Evolutionary conservation across 116 monocot genomes (phyloP).

Genomic region (Zostera marina): DNA sequence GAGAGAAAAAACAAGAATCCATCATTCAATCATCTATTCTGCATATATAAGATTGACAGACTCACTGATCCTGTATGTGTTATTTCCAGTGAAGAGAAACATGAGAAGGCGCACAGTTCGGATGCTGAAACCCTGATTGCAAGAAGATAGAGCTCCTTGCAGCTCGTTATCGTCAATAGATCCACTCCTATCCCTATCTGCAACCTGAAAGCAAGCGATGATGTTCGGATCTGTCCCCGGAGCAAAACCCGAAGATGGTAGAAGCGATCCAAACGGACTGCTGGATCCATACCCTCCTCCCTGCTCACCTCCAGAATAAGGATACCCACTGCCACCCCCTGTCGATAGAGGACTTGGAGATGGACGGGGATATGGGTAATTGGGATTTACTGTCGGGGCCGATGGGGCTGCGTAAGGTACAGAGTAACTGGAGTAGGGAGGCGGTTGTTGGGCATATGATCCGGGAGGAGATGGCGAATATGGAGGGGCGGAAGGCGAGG

Average conservation of each 20-base stretch:
- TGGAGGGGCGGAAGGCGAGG: constrained; percentile 2
- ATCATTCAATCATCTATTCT: neutral
- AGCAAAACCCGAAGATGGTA: constrained; percentile 24
- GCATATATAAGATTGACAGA: neutral
- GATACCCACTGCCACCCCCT: constrained; percentile 6
- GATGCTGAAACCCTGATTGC: constrained; percentile 41
- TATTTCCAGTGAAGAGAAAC: constrained; percentile 52
- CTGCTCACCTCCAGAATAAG: constrained; percentile 4
- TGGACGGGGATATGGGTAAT: neutral
- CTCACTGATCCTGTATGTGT: constrained; percentile 36
- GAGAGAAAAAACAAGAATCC: neutral
- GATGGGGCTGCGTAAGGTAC: neutral
- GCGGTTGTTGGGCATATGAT: neutral
- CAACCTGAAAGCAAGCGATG: constrained; percentile 46
- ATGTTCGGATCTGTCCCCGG: constrained; percentile 55
- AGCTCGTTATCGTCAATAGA: constrained; percentile 67
- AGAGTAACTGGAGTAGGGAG: neutral
- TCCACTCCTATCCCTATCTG: constrained; percentile 68
- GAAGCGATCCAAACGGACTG: constrained; percentile 5
- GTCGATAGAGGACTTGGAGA: neutral
- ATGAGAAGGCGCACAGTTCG: constrained; percentile 57
- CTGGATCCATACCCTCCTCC: neutral
- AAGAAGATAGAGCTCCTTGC: constrained; percentile 49
- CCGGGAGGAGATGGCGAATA: neutral
- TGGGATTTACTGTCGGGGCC: neutral